These are phyloP conservation scores for Monsonia emarginata DNA, from an alignment of 441 rosid species.

Conservation along the genomic window DNA sequence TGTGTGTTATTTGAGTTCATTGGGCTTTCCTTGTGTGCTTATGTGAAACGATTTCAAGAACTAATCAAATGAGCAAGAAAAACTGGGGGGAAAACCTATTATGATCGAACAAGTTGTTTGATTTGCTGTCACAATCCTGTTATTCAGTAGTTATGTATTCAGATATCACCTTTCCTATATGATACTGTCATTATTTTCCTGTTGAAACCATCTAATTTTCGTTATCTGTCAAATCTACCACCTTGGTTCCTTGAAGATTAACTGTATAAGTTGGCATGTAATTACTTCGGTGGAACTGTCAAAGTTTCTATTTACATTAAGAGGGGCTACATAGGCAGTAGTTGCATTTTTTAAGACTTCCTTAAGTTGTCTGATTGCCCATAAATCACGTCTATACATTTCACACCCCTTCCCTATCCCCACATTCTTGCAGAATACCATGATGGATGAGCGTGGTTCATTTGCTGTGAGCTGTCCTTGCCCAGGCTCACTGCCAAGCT, in stretches of 20 bases:
- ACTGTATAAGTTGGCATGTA: neutral
- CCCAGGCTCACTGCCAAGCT: constrained; percentile 59
- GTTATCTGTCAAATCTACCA: neutral
- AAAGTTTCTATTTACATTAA: neutral
- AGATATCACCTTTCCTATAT: neutral
- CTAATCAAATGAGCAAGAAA: neutral
- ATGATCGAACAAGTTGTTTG: neutral
- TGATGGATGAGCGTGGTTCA: constrained; percentile 81
- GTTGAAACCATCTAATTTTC: no score
- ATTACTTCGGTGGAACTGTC: neutral
- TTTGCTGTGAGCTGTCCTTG: constrained; percentile 56
- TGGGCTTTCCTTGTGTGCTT: neutral
- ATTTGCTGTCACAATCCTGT: neutral
- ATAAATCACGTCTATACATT: neutral
- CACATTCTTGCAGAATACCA: constrained; percentile 44
- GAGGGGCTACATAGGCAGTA: neutral
- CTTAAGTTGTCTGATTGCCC: neutral
- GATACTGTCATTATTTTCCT: neutral
- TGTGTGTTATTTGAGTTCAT: neutral
- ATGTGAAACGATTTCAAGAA: neutral
- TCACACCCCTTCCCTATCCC: constrained; percentile 1
- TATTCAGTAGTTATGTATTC: neutral
- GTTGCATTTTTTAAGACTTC: neutral
- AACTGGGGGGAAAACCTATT: neutral
- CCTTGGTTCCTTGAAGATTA: no score